Evolutionary conservation across 2,329 filamentous ascomycete genomes (phyloP), one percentile per base, ranked within the genome.

Genomic region (Dendrostoma leiphaemia): DNA sequence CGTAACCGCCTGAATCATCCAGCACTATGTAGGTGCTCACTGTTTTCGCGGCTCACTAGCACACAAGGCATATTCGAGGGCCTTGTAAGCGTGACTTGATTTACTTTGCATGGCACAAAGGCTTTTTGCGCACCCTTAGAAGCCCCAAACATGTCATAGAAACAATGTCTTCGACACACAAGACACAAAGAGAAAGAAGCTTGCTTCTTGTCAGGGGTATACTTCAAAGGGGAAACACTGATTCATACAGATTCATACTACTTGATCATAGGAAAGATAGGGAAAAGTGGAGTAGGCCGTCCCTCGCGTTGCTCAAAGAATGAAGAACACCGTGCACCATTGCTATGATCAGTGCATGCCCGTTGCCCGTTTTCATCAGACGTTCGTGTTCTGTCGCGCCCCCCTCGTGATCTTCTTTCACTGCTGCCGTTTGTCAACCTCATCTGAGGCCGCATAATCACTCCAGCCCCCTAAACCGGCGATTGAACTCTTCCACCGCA

Each of bases 401-500:
- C 38, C 23, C 21, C 9, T 26, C 38, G 38, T 15, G 15, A 15
- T 41, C 26, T 41, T 23, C 38, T 15, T 23, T 35, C 45, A 10
- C 17, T 26, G 13, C 19, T 26, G 17, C 19, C 31, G 29, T 13
- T 13, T 13, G 13, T 28, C 40, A 13, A 10, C 21, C 24, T 23
- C 40, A 41, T 15, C 15, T 12, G 17, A 46, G 9, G 29, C 3
- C 10, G 44, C 32, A 7, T 48, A 32, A 50, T 58, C 32, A 73
- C 44, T 73, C 73, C 56, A 73, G 62, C 9, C 73, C 73, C 64
- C 74, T 76, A 60, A 82, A 87, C 60, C 82, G 74, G 56, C 82
- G 76, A 63, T 88, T 88, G 56, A 85, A 88, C 72, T 87, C 84
- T 64, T 84, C 82, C 41, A 86, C 84, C 2, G 84, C 84, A 2